Base-by-base conservation (phyloP, 129 eudicot genomes). In the Rutidosis leptorrhynchoides region DNA sequence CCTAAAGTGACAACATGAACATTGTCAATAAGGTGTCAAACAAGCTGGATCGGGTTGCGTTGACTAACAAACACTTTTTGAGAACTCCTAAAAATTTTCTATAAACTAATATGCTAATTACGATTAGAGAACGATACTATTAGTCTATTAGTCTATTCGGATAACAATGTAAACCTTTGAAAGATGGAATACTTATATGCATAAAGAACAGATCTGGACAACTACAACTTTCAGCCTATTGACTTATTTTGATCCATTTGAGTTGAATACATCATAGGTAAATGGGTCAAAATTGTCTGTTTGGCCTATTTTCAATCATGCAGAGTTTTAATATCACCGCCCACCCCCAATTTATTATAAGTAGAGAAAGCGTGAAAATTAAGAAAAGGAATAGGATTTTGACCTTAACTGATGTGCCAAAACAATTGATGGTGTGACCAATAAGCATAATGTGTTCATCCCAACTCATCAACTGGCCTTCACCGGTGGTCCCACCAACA, bases 401-500 rank as follows among this genome's bases (percentile, higher is more conserved):
- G 1, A 75, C 96, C 78, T 89, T 89, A 65, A 85, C 79, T 20
- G 86, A 76, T 30, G 79, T 76, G 26, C 96, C 96, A 69, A 85
- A 89, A 69, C 94, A 89, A 49, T 89, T 89, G 68, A 89, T 87
- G 0, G 96, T 85, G 82, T 85, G 93, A 22, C 88, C 94, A 56
- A 86, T 86, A 66, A 86, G 88, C 93, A 86, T 86, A 9, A 86
- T 83, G 68, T 86, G 93, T 56, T 86, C 93, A 80, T 86, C 88
- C 93, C 93, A 86, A 30, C 88, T 80, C 93, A 86, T 86, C 53
- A 86, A 42, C 83, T 86, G 93, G 58, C 93, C 93, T 74, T 86
- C 93, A 64, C 93, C 93, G 1, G 93, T 83, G 42, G 93, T 86
- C 14, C 93, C 93, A 26, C 88, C 93, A 4, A 86, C 93, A 40